A percentile compares a stretch with the other conserved stretches of the same genome.
Evolutionary conservation across 2,329 filamentous ascomycete genomes (phyloP).

Genomic region (Fusarium sterilihyphosum): DNA sequence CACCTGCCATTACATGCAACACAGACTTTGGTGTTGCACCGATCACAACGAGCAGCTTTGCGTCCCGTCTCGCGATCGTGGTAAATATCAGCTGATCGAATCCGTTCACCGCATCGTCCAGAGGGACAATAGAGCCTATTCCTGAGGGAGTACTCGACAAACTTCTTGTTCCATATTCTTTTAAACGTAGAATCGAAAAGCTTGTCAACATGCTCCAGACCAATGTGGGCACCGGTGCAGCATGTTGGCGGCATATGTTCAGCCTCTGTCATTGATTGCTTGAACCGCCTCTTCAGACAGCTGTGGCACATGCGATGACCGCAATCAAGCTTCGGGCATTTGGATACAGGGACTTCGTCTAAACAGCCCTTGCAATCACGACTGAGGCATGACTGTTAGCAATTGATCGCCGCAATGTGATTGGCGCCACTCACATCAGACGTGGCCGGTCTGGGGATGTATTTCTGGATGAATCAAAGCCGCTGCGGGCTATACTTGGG

Average conservation of each 20-base stretch:
- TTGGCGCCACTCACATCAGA: constrained; percentile 37
- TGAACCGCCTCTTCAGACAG: constrained; percentile 80
- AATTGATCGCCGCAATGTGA: neutral
- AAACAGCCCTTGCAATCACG: constrained; percentile 79
- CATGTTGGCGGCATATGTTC: constrained; percentile 87
- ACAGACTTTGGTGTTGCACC: constrained; percentile 80
- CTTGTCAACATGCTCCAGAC: constrained; percentile 77
- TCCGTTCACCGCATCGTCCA: constrained; percentile 80
- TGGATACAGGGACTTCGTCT: constrained; percentile 71
- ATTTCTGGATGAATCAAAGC: constrained; percentile 42
- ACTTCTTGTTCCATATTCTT: constrained; percentile 82
- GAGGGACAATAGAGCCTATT: constrained; percentile 83
- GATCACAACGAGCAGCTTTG: constrained; percentile 74
- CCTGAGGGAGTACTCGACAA: constrained; percentile 76
- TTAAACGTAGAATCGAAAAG: constrained; percentile 81
- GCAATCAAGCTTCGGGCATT: constrained; percentile 78
- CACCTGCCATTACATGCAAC: constrained; percentile 77
- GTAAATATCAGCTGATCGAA: constrained; percentile 75
- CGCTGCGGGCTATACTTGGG: constrained; percentile 42
- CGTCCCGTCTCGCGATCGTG: constrained; percentile 65
- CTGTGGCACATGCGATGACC: constrained; percentile 83
- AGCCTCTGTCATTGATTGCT: constrained; percentile 78
- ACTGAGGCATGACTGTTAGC: constrained; percentile 53
- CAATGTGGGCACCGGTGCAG: constrained; percentile 78
- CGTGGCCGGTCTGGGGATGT: constrained; percentile 42